Conservation (phyloP, 306 rosid species). For the Castanospermum australe region DNA sequence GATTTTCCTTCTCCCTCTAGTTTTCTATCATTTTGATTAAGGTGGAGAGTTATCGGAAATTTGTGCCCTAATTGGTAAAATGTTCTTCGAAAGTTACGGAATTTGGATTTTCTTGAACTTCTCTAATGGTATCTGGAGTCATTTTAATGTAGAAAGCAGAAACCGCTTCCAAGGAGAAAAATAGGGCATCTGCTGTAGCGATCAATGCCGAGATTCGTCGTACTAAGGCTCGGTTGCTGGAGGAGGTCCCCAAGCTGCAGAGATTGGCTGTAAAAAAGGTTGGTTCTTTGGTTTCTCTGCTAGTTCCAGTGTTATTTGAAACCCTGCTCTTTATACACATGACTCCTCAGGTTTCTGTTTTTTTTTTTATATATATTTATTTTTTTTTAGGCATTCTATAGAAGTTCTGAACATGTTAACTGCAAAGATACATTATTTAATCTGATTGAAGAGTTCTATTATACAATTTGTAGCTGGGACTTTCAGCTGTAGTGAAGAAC, state of each 20-base stretch:
- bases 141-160: slow-evolving; percentile 83
- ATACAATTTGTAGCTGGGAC: background rate
- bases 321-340: background rate
- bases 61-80: background rate
- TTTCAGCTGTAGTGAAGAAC: background rate
- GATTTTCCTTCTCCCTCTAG: background rate
- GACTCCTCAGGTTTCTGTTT: background rate
- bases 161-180: slow-evolving; percentile 81
- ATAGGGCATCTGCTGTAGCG: slow-evolving; percentile 85
- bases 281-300: background rate
- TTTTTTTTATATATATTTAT: no score
- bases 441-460: no score
- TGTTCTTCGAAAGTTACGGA: background rate
- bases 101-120: background rate
- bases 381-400: background rate
- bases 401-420: background rate
- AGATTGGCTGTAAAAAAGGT: slow-evolving; percentile 90
- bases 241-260: slow-evolving; percentile 97
- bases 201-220: slow-evolving; percentile 99
- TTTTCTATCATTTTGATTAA: background rate
- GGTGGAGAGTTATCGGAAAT: background rate
- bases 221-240: slow-evolving; percentile 82
- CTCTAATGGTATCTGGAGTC: background rate
- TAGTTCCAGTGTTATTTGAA: background rate
- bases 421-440: no score